Percentiles rank a stretch among this genome's conserved stretches.
phyloP scores from a whole-genome alignment of 768 basidiomycete species.

The Nidularia sp. region DNA sequence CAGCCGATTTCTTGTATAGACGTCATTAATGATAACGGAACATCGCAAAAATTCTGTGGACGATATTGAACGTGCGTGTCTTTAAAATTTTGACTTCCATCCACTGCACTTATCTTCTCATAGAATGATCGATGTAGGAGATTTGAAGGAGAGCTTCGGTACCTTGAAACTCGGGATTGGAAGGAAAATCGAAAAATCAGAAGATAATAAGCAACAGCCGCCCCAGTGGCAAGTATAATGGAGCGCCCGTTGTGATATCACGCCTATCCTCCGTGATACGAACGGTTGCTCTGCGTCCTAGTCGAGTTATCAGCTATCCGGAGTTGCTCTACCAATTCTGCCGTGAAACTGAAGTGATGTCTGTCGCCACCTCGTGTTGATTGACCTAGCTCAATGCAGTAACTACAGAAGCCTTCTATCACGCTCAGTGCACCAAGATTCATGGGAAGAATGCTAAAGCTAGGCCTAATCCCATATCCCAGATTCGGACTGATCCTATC shows the following conservation, averaged over 20 bases:
- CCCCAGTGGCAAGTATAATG: background rate
- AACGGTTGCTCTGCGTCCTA: too few relatives aligned
- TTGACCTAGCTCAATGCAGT: constrained; percentile 13
- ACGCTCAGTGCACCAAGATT: constrained; percentile 9
- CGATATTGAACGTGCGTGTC: too few relatives aligned
- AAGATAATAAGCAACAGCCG: background rate
- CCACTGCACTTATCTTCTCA: too few relatives aligned
- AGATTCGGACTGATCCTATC: constrained; percentile 14
- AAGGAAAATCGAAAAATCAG: background rate
- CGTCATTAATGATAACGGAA: too few relatives aligned
- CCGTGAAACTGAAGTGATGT: constrained; percentile 21
- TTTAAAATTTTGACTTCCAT: too few relatives aligned
- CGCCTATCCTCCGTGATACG: too few relatives aligned
- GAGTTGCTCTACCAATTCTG: too few relatives aligned
- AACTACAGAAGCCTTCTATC: constrained; percentile 29
- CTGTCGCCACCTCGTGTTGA: constrained; percentile 35
- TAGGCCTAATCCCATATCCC: constrained; percentile 2
- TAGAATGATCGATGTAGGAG: too few relatives aligned
- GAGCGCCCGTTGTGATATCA: background rate
- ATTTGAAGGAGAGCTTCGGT: too few relatives aligned
- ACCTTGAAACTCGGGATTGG: background rate
- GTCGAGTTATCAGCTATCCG: background rate
- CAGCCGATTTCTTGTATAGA: too few relatives aligned
- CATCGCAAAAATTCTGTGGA: too few relatives aligned
- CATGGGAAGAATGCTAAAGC: constrained; percentile 13